Base-by-base conservation (phyloP, 164 flowering plant genomes). In the Annona squamosa region DNA sequence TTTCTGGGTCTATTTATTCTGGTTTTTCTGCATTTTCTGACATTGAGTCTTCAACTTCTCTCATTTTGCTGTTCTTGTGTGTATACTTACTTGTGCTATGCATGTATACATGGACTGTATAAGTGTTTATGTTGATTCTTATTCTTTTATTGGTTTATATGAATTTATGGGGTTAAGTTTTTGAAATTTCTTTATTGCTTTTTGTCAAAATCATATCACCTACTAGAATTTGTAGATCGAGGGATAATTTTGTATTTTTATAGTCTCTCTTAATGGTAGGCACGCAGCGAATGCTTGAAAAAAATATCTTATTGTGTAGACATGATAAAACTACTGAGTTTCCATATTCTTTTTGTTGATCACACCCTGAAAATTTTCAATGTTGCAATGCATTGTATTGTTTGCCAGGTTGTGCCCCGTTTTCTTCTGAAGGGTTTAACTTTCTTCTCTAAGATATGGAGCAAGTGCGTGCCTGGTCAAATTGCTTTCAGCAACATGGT, bases 361-460 rank as follows among this genome's bases (percentile, higher is more conserved):
- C 17, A 37, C 43, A 4, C 43, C 43, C 68, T 66, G 67, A 64
- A 64, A 19, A 4, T 64, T 19, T 64, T 13, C 67, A 2, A 41
- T 66, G 44, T 66, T 66, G 1, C 26, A 42, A 12, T 42, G 46
- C 43, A 26, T 26, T 26, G 37, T 1, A 26, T 26, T 26, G 37
- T 65, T 66, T 66, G 43, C 41, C 87, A 92, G 97, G 89, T 87
- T 80, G 69, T 71, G 18, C 78, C 71, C 77, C 78, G 78, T 77
- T 82, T 79, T 75, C 75, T 78, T 81, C 63, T 80, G 63, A 77
- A 82, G 69, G 65, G 70, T 63, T 72, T 81, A 71, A 4, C 47
- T 68, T 76, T 73, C 70, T 78, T 80, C 76, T 47, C 42, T 74
- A 67, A 87, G 92, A 85, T 81, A 96, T 96, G 99, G 99, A 92